A percentile compares a stretch with the other conserved stretches of the same genome.
Evolutionary conservation across 2,329 filamentous ascomycete genomes (phyloP).

Genomic region (Microdochium paspali): DNA sequence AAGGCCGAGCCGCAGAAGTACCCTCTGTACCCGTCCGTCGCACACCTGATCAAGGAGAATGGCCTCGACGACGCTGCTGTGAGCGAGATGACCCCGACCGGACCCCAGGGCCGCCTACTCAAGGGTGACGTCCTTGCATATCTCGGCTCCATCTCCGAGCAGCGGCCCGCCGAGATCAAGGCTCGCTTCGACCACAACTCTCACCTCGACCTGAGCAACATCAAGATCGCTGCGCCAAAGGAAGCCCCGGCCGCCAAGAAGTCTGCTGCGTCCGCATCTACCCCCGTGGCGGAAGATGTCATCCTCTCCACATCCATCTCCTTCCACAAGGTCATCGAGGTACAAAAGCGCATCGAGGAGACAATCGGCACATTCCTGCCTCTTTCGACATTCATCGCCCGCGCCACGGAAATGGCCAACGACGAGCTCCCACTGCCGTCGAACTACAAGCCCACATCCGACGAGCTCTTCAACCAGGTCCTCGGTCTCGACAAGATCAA

Average conservation of each 20-base stretch:
- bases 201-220: slow-evolving; percentile 90
- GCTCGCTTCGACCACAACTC: slow-evolving; percentile 63
- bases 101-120: slow-evolving; percentile 77
- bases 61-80: slow-evolving; percentile 67
- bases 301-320: slow-evolving; percentile 69
- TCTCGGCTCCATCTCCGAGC: slow-evolving; percentile 65
- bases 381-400: slow-evolving; percentile 75
- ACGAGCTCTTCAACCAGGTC: slow-evolving; percentile 84
- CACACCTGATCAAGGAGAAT: slow-evolving; percentile 70
- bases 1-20: slow-evolving; percentile 57
- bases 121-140: slow-evolving; percentile 95
- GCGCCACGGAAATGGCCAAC: slow-evolving; percentile 81
- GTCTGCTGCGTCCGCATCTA: slow-evolving; percentile 26
- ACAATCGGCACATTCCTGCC: slow-evolving; percentile 74
- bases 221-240: slow-evolving; percentile 61
- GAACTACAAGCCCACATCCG: slow-evolving; percentile 54
- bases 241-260: slow-evolving; percentile 28
- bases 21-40: slow-evolving; percentile 74
- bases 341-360: slow-evolving; percentile 71
- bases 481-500: slow-evolving; percentile 55
- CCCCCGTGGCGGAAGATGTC: slow-evolving; percentile 34
- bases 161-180: slow-evolving; percentile 63
- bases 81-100: slow-evolving; percentile 75
- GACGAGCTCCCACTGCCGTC: slow-evolving; percentile 66
- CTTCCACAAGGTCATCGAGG: slow-evolving; percentile 66